Evolutionary conservation across 495 filamentous ascomycete species (phyloP).

Genomic region (Aspergillus campestris): DNA sequence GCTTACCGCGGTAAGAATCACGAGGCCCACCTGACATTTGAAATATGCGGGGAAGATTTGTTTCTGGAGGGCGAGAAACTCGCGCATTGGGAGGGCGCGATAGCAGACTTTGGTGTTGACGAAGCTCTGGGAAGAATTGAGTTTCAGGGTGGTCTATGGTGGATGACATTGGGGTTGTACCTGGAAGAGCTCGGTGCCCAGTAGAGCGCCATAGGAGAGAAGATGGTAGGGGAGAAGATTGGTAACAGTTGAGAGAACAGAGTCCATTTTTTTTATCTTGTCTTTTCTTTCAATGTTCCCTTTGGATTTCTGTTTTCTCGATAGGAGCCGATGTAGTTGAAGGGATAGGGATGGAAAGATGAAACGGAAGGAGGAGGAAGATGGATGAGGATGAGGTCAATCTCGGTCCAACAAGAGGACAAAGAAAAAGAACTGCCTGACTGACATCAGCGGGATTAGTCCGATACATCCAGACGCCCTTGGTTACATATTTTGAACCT

Average conservation of each 20-base stretch:
- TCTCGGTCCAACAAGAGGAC: too few species aligned
- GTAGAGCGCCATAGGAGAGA: slow-evolving; percentile 42
- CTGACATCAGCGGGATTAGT: too few species aligned
- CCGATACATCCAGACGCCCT: too few species aligned
- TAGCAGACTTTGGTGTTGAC: slow-evolving; percentile 45
- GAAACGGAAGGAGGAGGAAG: too few species aligned
- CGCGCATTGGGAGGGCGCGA: slow-evolving; percentile 33
- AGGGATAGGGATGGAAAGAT: too few species aligned
- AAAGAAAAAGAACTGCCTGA: too few species aligned
- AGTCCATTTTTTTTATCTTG: slow-evolving; percentile 7
- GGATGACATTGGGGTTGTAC: slow-evolving; percentile 6
- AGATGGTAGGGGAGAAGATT: slow-evolving; percentile 38
- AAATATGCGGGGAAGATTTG: slow-evolving; percentile 50
- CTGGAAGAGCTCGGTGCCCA: slow-evolving; percentile 45
- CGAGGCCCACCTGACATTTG: slow-evolving; percentile 31
- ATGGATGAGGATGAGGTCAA: too few species aligned
- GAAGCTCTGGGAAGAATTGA: slow-evolving; percentile 31
- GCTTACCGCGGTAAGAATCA: slow-evolving; percentile 36
- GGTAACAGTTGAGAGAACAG: slow-evolving; percentile 6
- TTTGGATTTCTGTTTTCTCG: too few species aligned
- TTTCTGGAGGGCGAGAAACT: slow-evolving; percentile 45
- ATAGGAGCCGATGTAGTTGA: too few species aligned
- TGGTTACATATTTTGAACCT: too few species aligned
- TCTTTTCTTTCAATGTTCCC: too few species aligned
- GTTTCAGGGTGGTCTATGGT: neutral